Evolutionary conservation across 345 rosid genomes (phyloP).

Genomic region (Passiflora organensis): DNA sequence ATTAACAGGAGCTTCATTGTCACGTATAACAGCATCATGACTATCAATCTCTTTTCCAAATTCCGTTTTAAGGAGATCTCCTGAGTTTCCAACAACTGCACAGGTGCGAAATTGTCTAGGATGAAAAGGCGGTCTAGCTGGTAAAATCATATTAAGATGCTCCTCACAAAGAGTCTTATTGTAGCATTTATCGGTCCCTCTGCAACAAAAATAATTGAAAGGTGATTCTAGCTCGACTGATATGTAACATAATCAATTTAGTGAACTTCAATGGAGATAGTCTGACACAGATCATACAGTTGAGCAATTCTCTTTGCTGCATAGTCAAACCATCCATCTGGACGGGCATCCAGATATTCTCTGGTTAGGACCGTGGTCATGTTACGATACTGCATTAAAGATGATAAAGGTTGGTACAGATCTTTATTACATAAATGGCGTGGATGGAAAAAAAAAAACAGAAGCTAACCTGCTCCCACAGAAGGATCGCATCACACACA

Average conservation of each 20-base stretch:
- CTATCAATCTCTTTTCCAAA: slow-evolving; percentile 90
- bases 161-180: slow-evolving; percentile 85
- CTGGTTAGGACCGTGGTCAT: slow-evolving; percentile 94
- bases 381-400: slow-evolving; percentile 72
- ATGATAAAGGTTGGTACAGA: too few species aligned
- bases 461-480: slow-evolving; percentile 90
- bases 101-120: slow-evolving; percentile 78
- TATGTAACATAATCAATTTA: too few species aligned
- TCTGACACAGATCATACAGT: slow-evolving; percentile 50
- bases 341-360: slow-evolving; percentile 85
- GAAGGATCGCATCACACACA: slow-evolving; percentile 74
- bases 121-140: slow-evolving; percentile 78
- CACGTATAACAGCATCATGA: slow-evolving; percentile 90
- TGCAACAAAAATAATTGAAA: slow-evolving; percentile 20
- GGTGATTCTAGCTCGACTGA: too few species aligned
- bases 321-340: slow-evolving; percentile 92
- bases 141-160: slow-evolving; percentile 73
- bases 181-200: slow-evolving; percentile 84
- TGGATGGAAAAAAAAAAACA: too few species aligned
- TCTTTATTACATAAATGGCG: too few species aligned
- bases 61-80: slow-evolving; percentile 80
- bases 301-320: slow-evolving; percentile 93
- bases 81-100: slow-evolving; percentile 95
- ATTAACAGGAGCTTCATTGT: slow-evolving; percentile 95
- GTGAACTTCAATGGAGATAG: too few species aligned